These are phyloP conservation scores for Calophaca sinica DNA, from an alignment of 306 rosid species.

Conservation along the genomic window DNA sequence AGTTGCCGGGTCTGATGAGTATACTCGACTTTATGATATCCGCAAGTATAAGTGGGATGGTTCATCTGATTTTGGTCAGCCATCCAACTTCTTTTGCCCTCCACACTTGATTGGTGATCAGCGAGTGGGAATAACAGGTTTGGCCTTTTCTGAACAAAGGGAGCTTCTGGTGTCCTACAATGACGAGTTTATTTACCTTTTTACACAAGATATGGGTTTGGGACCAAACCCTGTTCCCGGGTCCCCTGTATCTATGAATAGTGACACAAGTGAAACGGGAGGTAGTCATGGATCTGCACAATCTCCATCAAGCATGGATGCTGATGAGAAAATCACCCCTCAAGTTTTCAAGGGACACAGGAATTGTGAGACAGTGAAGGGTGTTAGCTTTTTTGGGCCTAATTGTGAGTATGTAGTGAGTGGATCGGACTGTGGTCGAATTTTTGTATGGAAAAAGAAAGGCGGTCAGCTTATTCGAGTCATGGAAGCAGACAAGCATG, in stretches of 20 bases:
- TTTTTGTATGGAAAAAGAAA: constrained; percentile 91
- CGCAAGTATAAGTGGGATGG: constrained; percentile 85
- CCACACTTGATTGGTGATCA: constrained; percentile 67
- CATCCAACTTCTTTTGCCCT: constrained; percentile 79
- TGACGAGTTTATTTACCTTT: constrained; percentile 82
- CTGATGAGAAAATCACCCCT: constrained; percentile 58
- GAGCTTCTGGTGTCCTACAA: constrained; percentile 92
- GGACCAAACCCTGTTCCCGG: constrained; percentile 65
- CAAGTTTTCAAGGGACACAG: constrained; percentile 89
- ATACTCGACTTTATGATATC: constrained; percentile 82
- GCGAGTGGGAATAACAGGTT: constrained; percentile 85
- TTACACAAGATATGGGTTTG: constrained; percentile 84
- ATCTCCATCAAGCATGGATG: constrained; percentile 55
- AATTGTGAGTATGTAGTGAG: constrained; percentile 90
- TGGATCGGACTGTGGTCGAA: constrained; percentile 98
- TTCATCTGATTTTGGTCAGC: constrained; percentile 73
- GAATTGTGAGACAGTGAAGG: constrained; percentile 85
- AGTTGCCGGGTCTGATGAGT: constrained; percentile 87
- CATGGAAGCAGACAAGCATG: constrained; percentile 81
- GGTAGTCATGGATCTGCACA: constrained; percentile 47
- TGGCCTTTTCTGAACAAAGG: constrained; percentile 94
- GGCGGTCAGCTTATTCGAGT: constrained; percentile 89
- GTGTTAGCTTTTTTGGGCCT: constrained; percentile 93
- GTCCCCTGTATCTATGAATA: constrained; percentile 54
- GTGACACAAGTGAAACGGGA: constrained; percentile 69